Evolutionary conservation across 2,329 filamentous ascomycete species (phyloP).

Genomic region (Rachicladosporium sp.): DNA sequence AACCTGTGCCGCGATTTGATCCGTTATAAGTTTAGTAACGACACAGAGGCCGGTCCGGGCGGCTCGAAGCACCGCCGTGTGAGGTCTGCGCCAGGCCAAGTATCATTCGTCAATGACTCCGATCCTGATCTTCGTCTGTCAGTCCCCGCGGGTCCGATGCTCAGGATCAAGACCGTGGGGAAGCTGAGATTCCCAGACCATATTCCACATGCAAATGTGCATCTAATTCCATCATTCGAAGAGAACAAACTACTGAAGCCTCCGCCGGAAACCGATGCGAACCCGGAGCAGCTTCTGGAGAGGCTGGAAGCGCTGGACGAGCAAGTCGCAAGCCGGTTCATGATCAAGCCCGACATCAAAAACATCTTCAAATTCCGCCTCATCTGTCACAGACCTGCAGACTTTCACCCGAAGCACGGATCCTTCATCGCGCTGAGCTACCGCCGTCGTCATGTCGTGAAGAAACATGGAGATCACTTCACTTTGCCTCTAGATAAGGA

Average conservation of each 20-base stretch:
- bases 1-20: too few species aligned
- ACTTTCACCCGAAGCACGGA: constrained; percentile 22
- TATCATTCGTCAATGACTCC: constrained; percentile 2
- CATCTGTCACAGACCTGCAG: constrained; percentile 23
- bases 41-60: too few species aligned
- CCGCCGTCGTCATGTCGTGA: constrained; percentile 25
- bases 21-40: too few species aligned
- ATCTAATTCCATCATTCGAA: constrained; percentile 5
- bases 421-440: constrained; percentile 34
- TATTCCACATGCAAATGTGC: constrained; percentile 7
- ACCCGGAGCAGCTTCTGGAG: constrained; percentile 15
- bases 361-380: constrained; percentile 25
- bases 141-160: constrained; percentile 2
- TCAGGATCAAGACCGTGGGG: constrained; percentile 11
- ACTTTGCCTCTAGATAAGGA: constrained; percentile 27
- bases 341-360: constrained; percentile 22
- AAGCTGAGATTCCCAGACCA: constrained; percentile 4
- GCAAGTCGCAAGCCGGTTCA: constrained; percentile 16
- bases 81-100: not conserved
- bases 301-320: constrained; percentile 13
- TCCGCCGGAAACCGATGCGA: constrained; percentile 15
- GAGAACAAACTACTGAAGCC: constrained; percentile 16
- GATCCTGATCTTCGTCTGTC: constrained; percentile 2
- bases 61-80: too few species aligned
- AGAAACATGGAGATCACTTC: constrained; percentile 22